phyloP scores from a whole-genome alignment of 495 filamentous ascomycete species.

The Xylaria bambusicola region DNA sequence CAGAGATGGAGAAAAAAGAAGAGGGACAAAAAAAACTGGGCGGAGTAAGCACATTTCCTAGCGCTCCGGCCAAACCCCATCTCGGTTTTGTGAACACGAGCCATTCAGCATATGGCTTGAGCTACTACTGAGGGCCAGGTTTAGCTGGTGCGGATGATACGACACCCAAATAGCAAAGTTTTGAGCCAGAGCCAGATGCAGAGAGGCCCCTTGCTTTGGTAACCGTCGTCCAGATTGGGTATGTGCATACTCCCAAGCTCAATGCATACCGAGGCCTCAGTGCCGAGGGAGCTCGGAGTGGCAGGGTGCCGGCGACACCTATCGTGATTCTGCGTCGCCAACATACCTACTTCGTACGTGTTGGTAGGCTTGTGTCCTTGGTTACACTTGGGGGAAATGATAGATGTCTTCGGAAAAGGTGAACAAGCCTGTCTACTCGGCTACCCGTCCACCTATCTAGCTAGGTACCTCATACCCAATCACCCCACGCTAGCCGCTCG shows the following conservation, averaged over 20 bases:
- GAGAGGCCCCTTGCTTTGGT: background rate
- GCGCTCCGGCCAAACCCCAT: background rate
- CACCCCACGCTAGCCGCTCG: background rate
- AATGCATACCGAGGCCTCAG: background rate
- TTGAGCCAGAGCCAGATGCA: background rate
- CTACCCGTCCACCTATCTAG: too few relatives aligned
- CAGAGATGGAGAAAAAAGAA: too few relatives aligned
- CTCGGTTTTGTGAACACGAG: too few relatives aligned
- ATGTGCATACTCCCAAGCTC: background rate
- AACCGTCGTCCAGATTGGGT: background rate
- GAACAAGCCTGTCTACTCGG: too few relatives aligned
- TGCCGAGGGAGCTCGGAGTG: background rate
- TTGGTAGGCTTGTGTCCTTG: background rate
- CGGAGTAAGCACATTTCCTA: too few relatives aligned
- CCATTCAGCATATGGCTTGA: background rate
- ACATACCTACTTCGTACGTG: too few relatives aligned
- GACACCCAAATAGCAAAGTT: background rate
- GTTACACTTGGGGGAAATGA: background rate
- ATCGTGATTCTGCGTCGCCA: too few relatives aligned
- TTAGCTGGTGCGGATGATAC: background rate
- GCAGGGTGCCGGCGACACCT: too few relatives aligned
- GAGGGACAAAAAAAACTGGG: too few relatives aligned
- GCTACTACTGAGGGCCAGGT: background rate
- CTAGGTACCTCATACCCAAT: background rate
- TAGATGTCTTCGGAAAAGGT: background rate